Conservation (phyloP, 495 filamentous ascomycete genomes). For the Acidomyces sp. region DNA sequence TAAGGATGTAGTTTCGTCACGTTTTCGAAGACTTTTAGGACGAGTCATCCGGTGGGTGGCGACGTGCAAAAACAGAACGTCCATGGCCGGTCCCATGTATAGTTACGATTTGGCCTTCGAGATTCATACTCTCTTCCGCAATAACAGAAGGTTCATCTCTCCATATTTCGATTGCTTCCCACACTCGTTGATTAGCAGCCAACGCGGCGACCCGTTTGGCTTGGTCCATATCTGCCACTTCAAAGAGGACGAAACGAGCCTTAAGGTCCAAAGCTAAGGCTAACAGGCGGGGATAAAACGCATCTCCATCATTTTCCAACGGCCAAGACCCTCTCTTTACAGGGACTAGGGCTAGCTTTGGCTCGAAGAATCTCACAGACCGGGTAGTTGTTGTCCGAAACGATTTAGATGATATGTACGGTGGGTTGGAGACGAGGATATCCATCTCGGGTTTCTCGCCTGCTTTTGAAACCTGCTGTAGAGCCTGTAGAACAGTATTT, state of each 20-base stretch:
- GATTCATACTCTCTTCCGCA: background rate
- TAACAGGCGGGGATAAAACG: constrained; percentile 46
- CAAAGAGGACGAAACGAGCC: constrained; percentile 39
- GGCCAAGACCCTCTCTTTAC: constrained; percentile 11
- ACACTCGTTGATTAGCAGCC: constrained; percentile 15
- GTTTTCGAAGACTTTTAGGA: too few species aligned
- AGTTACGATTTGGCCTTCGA: background rate
- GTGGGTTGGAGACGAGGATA: constrained; percentile 78
- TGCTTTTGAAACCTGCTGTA: background rate
- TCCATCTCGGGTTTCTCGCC: constrained; percentile 34
- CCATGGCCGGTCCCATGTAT: constrained; percentile 13
- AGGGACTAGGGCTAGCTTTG: constrained; percentile 64
- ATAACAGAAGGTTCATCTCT: constrained; percentile 28
- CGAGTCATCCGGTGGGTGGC: too few species aligned
- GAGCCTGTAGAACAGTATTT: constrained; percentile 1
- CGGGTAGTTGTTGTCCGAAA: constrained; percentile 44
- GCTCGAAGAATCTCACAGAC: constrained; percentile 71
- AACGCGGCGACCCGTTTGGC: constrained; percentile 23
- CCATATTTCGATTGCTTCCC: constrained; percentile 40
- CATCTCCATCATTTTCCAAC: constrained; percentile 33
- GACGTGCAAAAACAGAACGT: constrained; percentile 12
- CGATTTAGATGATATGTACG: constrained; percentile 59
- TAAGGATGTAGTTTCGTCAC: too few species aligned
- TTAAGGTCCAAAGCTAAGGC: constrained; percentile 26
- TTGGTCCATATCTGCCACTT: constrained; percentile 43